Conservation (phyloP, 305 asterid species). For the Solanum hybrid region DNA sequence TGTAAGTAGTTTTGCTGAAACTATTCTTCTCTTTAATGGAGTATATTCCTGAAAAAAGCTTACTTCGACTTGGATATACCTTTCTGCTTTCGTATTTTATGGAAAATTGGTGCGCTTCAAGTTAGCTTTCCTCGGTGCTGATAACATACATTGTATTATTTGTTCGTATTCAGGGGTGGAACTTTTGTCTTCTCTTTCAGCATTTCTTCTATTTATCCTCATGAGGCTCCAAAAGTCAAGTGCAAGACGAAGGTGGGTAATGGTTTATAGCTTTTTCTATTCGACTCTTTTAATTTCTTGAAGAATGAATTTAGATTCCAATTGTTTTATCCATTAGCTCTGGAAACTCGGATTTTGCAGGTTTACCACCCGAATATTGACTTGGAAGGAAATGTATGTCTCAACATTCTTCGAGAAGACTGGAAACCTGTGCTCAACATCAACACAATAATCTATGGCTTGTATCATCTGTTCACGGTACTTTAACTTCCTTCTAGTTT, state of each 20-base stretch:
- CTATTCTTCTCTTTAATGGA: not conserved
- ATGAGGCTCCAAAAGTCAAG: conserved; percentile 94
- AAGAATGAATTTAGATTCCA: not conserved
- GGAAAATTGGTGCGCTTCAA: not conserved
- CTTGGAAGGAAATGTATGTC: conserved; percentile 94
- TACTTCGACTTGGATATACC: not conserved
- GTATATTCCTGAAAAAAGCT: not conserved
- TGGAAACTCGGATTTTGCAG: conserved; percentile 28
- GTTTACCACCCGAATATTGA: conserved; percentile 98
- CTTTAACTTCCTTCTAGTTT: not conserved
- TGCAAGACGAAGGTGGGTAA: conserved; percentile 87
- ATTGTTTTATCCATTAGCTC: not conserved
- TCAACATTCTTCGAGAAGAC: conserved; percentile 97
- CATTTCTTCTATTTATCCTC: conserved; percentile 85
- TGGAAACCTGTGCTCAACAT: conserved; percentile 97
- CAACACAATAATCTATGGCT: conserved; percentile 75
- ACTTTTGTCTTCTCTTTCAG: conserved; percentile 74
- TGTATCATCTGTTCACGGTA: conserved; percentile 92
- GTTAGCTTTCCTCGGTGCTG: not conserved
- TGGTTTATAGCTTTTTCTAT: not conserved
- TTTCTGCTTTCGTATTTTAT: not conserved
- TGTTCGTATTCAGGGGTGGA: conserved; percentile 50
- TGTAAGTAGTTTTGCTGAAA: conserved; percentile 32
- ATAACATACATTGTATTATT: not conserved
- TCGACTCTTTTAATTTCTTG: not conserved